phyloP scores from a whole-genome alignment of 495 filamentous ascomycete species.

The Penicillium angulare region DNA sequence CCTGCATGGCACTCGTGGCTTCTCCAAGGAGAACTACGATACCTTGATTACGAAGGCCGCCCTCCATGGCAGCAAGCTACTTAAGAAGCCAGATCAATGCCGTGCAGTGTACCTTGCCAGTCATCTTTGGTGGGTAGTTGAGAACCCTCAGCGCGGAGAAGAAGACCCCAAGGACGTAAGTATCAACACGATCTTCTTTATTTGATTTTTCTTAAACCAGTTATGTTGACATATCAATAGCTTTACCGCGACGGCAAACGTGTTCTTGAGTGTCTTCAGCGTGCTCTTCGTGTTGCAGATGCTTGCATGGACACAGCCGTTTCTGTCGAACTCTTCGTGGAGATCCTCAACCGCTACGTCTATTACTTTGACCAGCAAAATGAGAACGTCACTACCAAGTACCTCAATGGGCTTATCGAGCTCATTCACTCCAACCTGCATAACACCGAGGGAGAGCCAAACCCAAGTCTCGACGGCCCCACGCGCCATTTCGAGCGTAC shows the following conservation, averaged over 20 bases:
- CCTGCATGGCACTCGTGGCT: slow-evolving; percentile 79
- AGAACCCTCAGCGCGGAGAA: slow-evolving; percentile 76
- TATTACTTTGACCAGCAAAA: slow-evolving; percentile 99
- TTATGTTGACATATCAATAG: slow-evolving; percentile 40
- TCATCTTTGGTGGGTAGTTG: slow-evolving; percentile 96
- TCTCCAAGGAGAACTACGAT: slow-evolving; percentile 96
- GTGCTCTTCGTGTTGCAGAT: slow-evolving; percentile 92
- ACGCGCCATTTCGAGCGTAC: slow-evolving; percentile 91
- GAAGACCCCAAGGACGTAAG: slow-evolving; percentile 81
- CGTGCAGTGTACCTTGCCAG: slow-evolving; percentile 93
- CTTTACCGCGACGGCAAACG: slow-evolving; percentile 96
- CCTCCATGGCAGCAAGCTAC: slow-evolving; percentile 91
- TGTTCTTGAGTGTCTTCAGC: slow-evolving; percentile 93
- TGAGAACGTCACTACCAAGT: slow-evolving; percentile 96
- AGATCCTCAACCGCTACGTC: slow-evolving; percentile 96
- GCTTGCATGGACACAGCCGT: slow-evolving; percentile 99
- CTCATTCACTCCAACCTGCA: slow-evolving; percentile 94
- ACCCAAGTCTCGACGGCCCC: slow-evolving; percentile 79
- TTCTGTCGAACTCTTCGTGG: slow-evolving; percentile 94
- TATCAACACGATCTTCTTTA: slow-evolving; percentile 1
- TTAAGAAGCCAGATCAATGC: slow-evolving; percentile 98
- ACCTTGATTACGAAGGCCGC: slow-evolving; percentile 97
- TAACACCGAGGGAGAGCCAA: slow-evolving; percentile 65
- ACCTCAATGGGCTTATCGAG: slow-evolving; percentile 96
- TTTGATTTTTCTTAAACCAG: not conserved